phyloP scores from a whole-genome alignment of 2,329 filamentous ascomycete species.

The Alternaria brassicicola region DNA sequence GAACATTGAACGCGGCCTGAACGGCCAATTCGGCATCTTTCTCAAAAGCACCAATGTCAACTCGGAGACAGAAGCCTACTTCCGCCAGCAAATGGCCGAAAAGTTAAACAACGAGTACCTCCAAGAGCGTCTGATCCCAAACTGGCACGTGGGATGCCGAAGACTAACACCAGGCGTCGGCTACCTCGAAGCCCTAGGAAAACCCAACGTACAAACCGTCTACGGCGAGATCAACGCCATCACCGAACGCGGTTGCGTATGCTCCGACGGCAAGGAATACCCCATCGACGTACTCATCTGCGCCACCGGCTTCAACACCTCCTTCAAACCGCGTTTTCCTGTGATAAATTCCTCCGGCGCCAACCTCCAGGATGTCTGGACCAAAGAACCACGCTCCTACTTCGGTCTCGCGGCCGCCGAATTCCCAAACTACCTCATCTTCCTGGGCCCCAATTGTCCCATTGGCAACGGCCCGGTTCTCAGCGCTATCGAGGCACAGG shows the following conservation, averaged over 20 bases:
- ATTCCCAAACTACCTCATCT: constrained; percentile 56
- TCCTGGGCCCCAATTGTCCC: constrained; percentile 52
- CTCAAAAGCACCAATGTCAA: constrained; percentile 52
- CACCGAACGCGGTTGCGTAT: constrained; percentile 48
- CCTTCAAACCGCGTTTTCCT: constrained; percentile 55
- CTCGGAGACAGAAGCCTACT: constrained; percentile 50
- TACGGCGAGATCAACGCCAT: constrained; percentile 47
- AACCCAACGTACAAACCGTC: constrained; percentile 51
- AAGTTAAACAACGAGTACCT: constrained; percentile 43
- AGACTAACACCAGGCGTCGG: constrained; percentile 54
- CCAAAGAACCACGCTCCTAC: constrained; percentile 50
- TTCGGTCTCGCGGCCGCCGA: constrained; percentile 54
- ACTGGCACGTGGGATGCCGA: constrained; percentile 49
- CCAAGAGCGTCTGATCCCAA: constrained; percentile 43
- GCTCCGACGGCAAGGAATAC: constrained; percentile 44
- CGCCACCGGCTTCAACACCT: constrained; percentile 48
- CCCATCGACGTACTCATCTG: constrained; percentile 47
- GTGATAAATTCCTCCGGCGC: constrained; percentile 48
- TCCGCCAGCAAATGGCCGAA: constrained; percentile 56
- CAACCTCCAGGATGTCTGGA: constrained; percentile 55
- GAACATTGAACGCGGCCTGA: constrained; percentile 54
- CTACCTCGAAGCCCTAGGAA: constrained; percentile 52
- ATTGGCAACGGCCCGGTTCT: constrained; percentile 53
- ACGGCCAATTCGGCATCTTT: constrained; percentile 57
- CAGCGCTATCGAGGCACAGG: constrained; percentile 54